Conservation (phyloP, 805 yeast genomes). For the Candida cerambycidarum region DNA sequence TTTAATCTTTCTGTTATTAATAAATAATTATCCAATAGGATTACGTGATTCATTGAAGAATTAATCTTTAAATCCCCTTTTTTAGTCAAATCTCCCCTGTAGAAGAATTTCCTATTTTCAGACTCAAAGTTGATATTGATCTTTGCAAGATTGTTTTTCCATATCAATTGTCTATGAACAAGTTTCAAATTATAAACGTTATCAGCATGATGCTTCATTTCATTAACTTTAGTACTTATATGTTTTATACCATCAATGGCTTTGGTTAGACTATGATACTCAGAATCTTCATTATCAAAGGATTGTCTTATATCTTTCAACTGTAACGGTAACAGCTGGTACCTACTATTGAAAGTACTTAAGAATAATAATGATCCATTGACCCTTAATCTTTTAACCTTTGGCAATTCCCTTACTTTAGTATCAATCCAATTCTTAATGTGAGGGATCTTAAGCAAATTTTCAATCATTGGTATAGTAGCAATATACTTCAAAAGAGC, state of each 20-base stretch:
- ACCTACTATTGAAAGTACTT: slow-evolving; percentile 45
- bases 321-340: slow-evolving; percentile 59
- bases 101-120: slow-evolving; percentile 53
- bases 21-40: slow-evolving; percentile 70
- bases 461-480: slow-evolving; percentile 59
- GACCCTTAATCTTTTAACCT: slow-evolving; percentile 45
- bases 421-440: slow-evolving; percentile 60
- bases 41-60: slow-evolving; percentile 49
- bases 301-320: slow-evolving; percentile 55
- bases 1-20: slow-evolving; percentile 60
- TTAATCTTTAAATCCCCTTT: slow-evolving; percentile 67
- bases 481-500: slow-evolving; percentile 61
- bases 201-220: slow-evolving; percentile 59
- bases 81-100: slow-evolving; percentile 57
- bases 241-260: slow-evolving; percentile 56
- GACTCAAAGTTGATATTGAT: slow-evolving; percentile 55
- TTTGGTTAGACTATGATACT: slow-evolving; percentile 48
- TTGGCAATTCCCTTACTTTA: slow-evolving; percentile 50
- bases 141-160: slow-evolving; percentile 46
- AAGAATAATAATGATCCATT: slow-evolving; percentile 40
- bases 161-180: slow-evolving; percentile 52
- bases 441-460: slow-evolving; percentile 48
- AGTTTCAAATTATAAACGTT: slow-evolving; percentile 54
- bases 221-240: slow-evolving; percentile 60
- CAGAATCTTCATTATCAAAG: slow-evolving; percentile 45